A percentile compares a stretch with the other conserved stretches of the same genome.
phyloP scores from a whole-genome alignment of 179 eudicot genomes.

The Drosera spatulata region DNA sequence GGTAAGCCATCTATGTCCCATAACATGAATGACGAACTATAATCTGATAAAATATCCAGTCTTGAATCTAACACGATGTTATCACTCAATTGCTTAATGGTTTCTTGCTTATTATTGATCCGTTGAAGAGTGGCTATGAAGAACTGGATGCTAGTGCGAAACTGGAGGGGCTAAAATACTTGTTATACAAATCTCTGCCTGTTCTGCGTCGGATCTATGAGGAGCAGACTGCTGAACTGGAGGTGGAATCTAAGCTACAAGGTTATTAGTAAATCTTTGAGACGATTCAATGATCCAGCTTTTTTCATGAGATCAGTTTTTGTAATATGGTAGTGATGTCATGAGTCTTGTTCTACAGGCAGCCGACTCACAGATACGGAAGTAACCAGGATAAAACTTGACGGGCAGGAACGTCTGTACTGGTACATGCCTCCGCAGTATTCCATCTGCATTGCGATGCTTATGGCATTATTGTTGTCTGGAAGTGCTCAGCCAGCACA shows the following conservation, averaged over 20 bases:
- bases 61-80: not conserved
- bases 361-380: constrained; percentile 5
- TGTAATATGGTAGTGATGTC: too few relatives aligned
- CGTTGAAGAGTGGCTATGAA: constrained; percentile 1
- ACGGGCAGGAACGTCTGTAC: constrained; percentile 8
- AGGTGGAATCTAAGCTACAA: constrained; percentile 7
- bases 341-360: constrained; percentile 1
- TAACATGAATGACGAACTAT: not conserved
- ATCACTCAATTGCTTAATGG: not conserved
- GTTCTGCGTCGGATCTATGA: constrained; percentile 5
- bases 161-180: constrained; percentile 2
- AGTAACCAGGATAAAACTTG: constrained; percentile 8
- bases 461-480: too few relatives aligned
- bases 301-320: too few relatives aligned
- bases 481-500: too few relatives aligned
- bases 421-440: constrained; percentile 10
- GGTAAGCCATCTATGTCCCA: constrained; percentile 11
- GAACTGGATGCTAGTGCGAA: constrained; percentile 6
- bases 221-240: constrained; percentile 12
- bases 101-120: not conserved
- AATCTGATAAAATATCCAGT: not conserved
- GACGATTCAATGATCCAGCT: not conserved
- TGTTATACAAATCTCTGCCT: constrained; percentile 10
- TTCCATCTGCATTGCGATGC: not conserved
- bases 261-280: constrained; percentile 1